A percentile compares a stretch with the other conserved stretches of the same genome.
phyloP scores from a whole-genome alignment of 2,329 filamentous ascomycete genomes.

The Fonsecaea multimorphosa region DNA sequence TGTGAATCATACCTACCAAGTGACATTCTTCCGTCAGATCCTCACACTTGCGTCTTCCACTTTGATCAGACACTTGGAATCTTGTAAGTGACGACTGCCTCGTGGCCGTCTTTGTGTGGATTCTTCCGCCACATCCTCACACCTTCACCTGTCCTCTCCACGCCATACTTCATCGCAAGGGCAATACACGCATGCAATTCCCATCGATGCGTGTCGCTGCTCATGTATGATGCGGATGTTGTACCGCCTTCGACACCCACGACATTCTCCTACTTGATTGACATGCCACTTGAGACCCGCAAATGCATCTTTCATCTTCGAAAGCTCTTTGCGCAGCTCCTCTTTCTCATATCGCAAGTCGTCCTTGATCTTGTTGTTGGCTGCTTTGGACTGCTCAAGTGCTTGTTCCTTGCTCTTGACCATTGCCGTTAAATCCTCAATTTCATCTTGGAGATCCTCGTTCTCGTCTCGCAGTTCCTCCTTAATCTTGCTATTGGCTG shows the following conservation, averaged over 20 bases:
- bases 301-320: conserved; percentile 14
- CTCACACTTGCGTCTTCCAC: not conserved
- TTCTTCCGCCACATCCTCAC: not conserved
- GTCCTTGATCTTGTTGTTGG: conserved; percentile 18
- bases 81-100: not conserved
- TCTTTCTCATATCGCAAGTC: conserved; percentile 12
- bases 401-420: not conserved
- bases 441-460: conserved; percentile 5
- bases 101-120: not conserved
- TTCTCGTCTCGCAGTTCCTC: conserved; percentile 15
- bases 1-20: not conserved
- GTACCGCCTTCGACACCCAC: conserved; percentile 6
- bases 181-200: conserved; percentile 14
- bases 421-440: not conserved
- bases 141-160: not conserved
- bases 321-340: not conserved
- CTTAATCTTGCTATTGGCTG: conserved; percentile 16
- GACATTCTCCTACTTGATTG: conserved; percentile 9
- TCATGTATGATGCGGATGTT: conserved; percentile 10
- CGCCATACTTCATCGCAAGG: not conserved
- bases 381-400: conserved; percentile 8
- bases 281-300: conserved; percentile 4
- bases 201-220: conserved; percentile 2
- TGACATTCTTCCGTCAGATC: not conserved
- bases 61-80: not conserved